Conservation (phyloP, 2,329 filamentous ascomycete species). For the Fusarium mexicanum region DNA sequence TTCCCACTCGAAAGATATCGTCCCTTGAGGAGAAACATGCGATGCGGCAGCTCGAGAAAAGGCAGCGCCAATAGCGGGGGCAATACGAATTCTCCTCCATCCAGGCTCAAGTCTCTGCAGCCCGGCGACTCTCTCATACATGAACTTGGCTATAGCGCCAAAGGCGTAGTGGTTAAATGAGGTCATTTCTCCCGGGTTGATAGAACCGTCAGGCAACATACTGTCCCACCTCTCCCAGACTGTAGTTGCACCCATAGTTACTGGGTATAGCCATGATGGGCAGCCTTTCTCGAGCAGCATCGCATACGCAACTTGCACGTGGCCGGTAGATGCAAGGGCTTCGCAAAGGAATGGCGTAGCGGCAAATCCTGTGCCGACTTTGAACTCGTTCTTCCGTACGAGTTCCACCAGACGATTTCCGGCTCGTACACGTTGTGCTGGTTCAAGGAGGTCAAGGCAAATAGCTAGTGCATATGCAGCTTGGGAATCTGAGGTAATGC, state of each 20-base stretch:
- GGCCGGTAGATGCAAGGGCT: not conserved
- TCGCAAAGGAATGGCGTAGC: conserved; percentile 44
- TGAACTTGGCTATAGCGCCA: conserved; percentile 49
- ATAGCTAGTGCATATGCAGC: conserved; percentile 22
- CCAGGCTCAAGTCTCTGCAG: conserved; percentile 25
- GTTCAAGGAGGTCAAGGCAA: conserved; percentile 4
- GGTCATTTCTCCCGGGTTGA: conserved; percentile 59
- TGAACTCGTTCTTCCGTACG: conserved; percentile 17
- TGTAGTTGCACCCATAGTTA: conserved; percentile 57
- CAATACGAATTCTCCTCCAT: conserved; percentile 17
- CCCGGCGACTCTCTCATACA: conserved; percentile 43
- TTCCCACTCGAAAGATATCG: not conserved
- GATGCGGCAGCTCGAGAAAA: conserved; percentile 7
- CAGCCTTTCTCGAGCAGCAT: conserved; percentile 57
- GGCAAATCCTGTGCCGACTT: conserved; percentile 41
- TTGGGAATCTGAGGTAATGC: conserved; percentile 14
- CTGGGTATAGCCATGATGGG: conserved; percentile 59
- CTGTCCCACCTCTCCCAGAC: conserved; percentile 63
- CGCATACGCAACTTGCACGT: not conserved
- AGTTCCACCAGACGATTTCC: conserved; percentile 3
- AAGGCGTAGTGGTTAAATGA: conserved; percentile 62
- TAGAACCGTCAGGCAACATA: conserved; percentile 52
- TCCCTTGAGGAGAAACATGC: conserved; percentile 12
- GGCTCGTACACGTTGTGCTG: not conserved
- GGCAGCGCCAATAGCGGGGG: not conserved